Base-by-base conservation (phyloP, 176 grass and related monocot genomes). In the Carex myosuroides region DNA sequence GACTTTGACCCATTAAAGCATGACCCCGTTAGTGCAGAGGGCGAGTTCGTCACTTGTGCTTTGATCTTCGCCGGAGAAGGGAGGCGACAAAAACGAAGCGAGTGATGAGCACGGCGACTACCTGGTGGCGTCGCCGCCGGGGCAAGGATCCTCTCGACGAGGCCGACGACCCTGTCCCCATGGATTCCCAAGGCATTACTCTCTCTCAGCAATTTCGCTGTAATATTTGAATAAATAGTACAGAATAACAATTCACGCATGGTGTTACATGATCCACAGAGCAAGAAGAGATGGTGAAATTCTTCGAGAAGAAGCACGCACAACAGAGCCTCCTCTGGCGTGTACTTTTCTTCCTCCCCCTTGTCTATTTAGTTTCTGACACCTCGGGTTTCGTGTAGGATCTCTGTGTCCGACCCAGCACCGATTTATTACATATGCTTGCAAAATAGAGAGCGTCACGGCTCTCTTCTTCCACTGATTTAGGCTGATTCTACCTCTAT, bases 211-310 rank as follows among this genome's bases (percentile, higher is more conserved):
- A 4, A 39, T 52, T 83, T 24, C 42, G 65, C 26, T 48, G 81
- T 8, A 74, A 48, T 73, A 73, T 21, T 73, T 73, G 18, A 50
- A 48, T 72, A 48, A 21, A n/a, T 73, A 48, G n/a, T 6, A 61
- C 64, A 64, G 18, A 70, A 18, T 55, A 44, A 86, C 22, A 60
- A 21, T 50, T 8, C 32, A 11, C 8, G 14, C 22, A 9, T 33
- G 21, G 44, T 60, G 7, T 62, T 24, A 50, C 63, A 63, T 73
- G 37, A 65, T 71, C 22, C 20, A 50, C 91, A 98, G 95, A 98
- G 57, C 95, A 98, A 84, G 95, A 98, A 87, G 91, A 98, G 68
- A 89, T 98, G 86, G 85, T 98, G 42, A 85, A 86, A 75, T 91
- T 59, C 20, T 90, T 94, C 72, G 95, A 94, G 82, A 90, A 85